A percentile compares a stretch with the other conserved stretches of the same genome.
Evolutionary conservation across 1,284 basidiomycete genomes (phyloP).

Genomic region (Marasmius tenuissimus): DNA sequence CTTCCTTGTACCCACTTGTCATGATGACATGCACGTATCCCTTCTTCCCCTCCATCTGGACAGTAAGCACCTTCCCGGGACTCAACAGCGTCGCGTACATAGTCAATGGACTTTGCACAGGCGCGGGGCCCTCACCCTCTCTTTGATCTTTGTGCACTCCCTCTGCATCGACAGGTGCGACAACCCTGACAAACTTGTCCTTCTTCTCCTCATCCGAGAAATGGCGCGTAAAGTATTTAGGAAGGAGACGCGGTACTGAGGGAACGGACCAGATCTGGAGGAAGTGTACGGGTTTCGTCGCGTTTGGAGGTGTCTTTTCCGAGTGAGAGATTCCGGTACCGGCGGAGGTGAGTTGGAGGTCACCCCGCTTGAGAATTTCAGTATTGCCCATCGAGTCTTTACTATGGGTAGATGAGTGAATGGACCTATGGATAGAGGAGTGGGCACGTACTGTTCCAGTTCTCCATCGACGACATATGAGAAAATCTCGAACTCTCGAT

Average conservation of each 20-base stretch:
- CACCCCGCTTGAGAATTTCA: conserved; percentile 85
- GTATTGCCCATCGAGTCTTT: conserved; percentile 89
- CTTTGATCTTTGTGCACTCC: conserved; percentile 56
- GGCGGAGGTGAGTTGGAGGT: conserved; percentile 88
- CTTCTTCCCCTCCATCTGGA: conserved; percentile 50
- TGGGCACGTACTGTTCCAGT: conserved; percentile 66
- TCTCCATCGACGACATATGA: conserved; percentile 80
- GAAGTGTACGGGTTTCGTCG: conserved; percentile 70
- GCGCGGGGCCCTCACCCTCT: conserved; percentile 72
- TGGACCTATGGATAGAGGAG: conserved; percentile 1
- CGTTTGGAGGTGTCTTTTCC: conserved; percentile 59
- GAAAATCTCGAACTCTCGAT: conserved; percentile 91
- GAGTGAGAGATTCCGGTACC: conserved; percentile 89
- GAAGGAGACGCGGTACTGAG: conserved; percentile 51
- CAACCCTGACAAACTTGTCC: conserved; percentile 66
- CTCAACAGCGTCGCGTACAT: conserved; percentile 70
- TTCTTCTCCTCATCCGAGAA: conserved; percentile 83
- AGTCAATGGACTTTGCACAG: conserved; percentile 63
- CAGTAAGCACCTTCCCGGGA: conserved; percentile 49
- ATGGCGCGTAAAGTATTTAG: conserved; percentile 85
- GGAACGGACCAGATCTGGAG: conserved; percentile 88
- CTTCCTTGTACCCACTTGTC: conserved; percentile 72
- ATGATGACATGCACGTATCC: conserved; percentile 75
- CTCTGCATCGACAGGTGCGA: conserved; percentile 62
- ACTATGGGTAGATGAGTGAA: conserved; percentile 33